phyloP scores from a whole-genome alignment of 257 asterid species.

The Capsicum chinense region DNA sequence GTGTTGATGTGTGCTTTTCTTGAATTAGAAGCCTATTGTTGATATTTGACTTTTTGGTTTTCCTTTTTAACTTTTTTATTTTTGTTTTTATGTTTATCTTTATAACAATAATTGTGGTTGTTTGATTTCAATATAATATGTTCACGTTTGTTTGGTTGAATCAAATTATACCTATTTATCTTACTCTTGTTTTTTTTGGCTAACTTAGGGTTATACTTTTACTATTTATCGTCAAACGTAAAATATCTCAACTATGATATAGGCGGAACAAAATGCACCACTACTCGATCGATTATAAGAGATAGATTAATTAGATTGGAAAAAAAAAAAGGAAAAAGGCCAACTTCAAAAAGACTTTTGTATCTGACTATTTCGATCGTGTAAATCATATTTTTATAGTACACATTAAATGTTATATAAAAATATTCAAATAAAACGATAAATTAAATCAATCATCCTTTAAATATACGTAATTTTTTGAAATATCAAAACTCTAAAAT shows the following conservation, averaged over 20 bases:
- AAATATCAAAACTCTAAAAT: not conserved
- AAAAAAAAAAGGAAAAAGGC: not conserved
- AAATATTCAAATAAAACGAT: too few species aligned
- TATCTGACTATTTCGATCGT: not conserved
- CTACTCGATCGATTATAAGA: not conserved
- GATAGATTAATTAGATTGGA: not conserved
- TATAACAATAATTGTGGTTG: not conserved
- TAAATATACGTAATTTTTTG: not conserved
- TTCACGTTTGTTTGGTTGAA: not conserved
- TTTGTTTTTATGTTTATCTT: not conserved
- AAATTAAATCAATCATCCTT: not conserved
- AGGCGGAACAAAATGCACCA: not conserved
- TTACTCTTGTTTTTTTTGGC: not conserved
- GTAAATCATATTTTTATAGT: too few species aligned
- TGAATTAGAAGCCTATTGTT: conserved; percentile 39
- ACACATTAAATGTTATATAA: too few species aligned
- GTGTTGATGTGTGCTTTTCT: conserved; percentile 49
- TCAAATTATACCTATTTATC: not conserved
- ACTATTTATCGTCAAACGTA: not conserved
- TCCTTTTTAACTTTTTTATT: not conserved
- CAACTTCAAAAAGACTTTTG: not conserved
- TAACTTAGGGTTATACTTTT: not conserved
- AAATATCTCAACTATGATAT: not conserved
- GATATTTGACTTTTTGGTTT: conserved; percentile 10
- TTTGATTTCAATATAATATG: not conserved